Base-by-base conservation (phyloP, 1,139 yeast species). In the Yamadazyma triangularis region DNA sequence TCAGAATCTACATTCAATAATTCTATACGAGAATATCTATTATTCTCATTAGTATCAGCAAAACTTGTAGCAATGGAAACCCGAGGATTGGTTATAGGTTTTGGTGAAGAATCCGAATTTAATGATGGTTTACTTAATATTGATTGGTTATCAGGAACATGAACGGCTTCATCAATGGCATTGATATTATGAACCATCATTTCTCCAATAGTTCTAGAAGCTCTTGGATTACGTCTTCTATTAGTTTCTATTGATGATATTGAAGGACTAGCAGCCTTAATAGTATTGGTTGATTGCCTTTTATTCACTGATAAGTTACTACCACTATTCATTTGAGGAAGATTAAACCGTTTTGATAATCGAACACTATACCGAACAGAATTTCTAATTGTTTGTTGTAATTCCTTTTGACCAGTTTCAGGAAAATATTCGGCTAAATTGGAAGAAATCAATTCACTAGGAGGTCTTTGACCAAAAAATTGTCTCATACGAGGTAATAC, bases 381-480 rank as follows among this genome's bases (percentile, higher is more conserved):
- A 51, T 86, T 88, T 19, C 94, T 64, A 27, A 89, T 77, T 1
- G 96, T 88, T 38, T 81, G 79, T 42, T 85, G 84, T 39, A 91
- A 68, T 35, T 81, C 84, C 29, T 71, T 69, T 32, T 79, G 77
- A 24, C 77, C 80, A 0, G 95, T 81, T 30, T 82, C 83, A 0
- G 98, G 98, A 65, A 91, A 91, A 54, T 85, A 91, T 42, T 89
- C 96, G 1, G 88, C 83, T 46, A 91, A 64, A 50, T 91, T 88
- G 9, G 91, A 80, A 1, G 96, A 86, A 42, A 91, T 91, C 48
- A 88, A 73, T 51, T 88, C 96, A 41, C 93, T 81, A 2, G 96
- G 91, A 9, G 98, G 98, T 48, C 97, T 70, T 51, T 87, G 96
- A 11, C 94, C 94, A 51, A 83, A 82, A 41, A 86, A 75, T 39